phyloP scores from a whole-genome alignment of 2,329 filamentous ascomycete species.

The Tolypocladium pustulatum region DNA sequence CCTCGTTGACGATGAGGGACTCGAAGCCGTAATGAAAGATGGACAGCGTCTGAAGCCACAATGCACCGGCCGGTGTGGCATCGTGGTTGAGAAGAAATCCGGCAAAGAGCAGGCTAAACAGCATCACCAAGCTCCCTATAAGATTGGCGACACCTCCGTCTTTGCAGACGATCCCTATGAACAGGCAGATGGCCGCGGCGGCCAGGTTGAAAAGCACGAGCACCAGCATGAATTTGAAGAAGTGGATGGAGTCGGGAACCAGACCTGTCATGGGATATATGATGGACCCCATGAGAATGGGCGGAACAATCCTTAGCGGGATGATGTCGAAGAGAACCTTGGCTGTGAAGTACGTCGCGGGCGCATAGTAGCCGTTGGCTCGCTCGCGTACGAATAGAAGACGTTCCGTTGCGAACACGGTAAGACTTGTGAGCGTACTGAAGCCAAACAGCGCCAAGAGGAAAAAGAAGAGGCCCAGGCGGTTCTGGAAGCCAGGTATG shows the following conservation, averaged over 20 bases:
- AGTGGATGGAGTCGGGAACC: slow-evolving; percentile 70
- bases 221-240: slow-evolving; percentile 84
- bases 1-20: slow-evolving; percentile 93
- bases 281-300: slow-evolving; percentile 89
- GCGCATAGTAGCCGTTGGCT: slow-evolving; percentile 93
- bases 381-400: slow-evolving; percentile 86
- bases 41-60: slow-evolving; percentile 87
- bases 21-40: slow-evolving; percentile 99
- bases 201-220: slow-evolving; percentile 94
- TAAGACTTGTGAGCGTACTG: slow-evolving; percentile 87
- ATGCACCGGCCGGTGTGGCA: slow-evolving; percentile 71
- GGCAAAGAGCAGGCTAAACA: slow-evolving; percentile 91
- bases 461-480: slow-evolving; percentile 96
- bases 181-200: slow-evolving; percentile 84
- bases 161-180: slow-evolving; percentile 91
- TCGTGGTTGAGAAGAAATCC: slow-evolving; percentile 91
- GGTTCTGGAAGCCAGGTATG: slow-evolving; percentile 95
- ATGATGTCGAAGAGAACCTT: slow-evolving; percentile 99
- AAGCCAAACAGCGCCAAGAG: slow-evolving; percentile 92
- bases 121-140: slow-evolving; percentile 90
- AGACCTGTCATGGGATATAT: slow-evolving; percentile 97
- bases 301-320: slow-evolving; percentile 85
- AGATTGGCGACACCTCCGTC: slow-evolving; percentile 87
- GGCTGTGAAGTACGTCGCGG: slow-evolving; percentile 84
- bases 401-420: slow-evolving; percentile 84